Conservation (phyloP, 768 basidiomycete species). For the Lactarius quietus region DNA sequence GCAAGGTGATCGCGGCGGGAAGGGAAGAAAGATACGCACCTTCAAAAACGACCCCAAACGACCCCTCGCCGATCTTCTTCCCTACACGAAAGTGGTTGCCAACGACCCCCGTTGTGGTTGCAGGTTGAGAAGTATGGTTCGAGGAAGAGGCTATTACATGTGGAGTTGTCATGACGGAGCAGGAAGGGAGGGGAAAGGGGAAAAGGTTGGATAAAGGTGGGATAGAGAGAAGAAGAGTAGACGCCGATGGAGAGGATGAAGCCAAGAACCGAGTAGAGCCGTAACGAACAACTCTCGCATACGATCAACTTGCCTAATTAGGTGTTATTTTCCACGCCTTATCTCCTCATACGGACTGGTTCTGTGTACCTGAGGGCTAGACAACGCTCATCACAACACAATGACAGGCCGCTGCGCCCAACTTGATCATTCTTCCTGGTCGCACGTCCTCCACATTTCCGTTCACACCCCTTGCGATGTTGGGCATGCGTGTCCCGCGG, state of each 20-base stretch:
- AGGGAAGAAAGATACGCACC: slow-evolving; percentile 46
- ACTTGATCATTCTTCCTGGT: no score
- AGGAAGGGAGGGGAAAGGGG: slow-evolving; percentile 14
- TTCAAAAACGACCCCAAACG: slow-evolving; percentile 98
- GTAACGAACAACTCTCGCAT: background rate
- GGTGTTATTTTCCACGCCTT: slow-evolving; percentile 3
- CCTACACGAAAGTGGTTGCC: slow-evolving; percentile 85
- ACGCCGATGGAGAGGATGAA: background rate
- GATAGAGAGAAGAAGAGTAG: slow-evolving; percentile 5
- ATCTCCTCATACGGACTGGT: background rate
- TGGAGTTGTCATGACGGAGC: slow-evolving; percentile 64
- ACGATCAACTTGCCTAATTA: background rate
- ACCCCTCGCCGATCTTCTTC: slow-evolving; percentile 98
- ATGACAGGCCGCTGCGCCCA: background rate
- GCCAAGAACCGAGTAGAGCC: slow-evolving; percentile 2
- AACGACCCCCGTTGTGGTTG: slow-evolving; percentile 68
- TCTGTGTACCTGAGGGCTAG: no score
- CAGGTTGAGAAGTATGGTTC: slow-evolving; percentile 51
- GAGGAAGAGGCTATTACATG: slow-evolving; percentile 83
- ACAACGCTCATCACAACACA: no score
- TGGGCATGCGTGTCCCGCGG: background rate
- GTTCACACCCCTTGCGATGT: background rate
- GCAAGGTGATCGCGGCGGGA: background rate
- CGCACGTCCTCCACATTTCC: no score
- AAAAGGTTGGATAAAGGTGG: slow-evolving; percentile 24